These are phyloP conservation scores for Trebouxia sp. DNA, from an alignment of 139 green algal genomes.

Conservation along the genomic window DNA sequence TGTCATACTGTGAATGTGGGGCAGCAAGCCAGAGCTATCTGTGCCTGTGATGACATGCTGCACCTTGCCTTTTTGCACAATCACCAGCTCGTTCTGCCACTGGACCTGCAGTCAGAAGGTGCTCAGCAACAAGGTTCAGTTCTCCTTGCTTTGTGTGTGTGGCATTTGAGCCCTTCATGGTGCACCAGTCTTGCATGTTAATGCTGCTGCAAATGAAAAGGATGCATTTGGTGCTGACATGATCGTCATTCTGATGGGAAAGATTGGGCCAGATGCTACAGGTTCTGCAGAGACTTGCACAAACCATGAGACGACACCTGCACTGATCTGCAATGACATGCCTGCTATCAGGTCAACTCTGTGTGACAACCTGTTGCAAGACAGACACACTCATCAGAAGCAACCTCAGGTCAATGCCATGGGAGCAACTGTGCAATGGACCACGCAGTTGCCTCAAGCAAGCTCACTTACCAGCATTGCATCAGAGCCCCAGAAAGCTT, in stretches of 20 bases:
- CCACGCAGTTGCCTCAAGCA: background rate
- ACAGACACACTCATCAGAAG: too few species aligned
- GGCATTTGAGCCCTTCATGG: background rate
- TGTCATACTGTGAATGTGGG: slow-evolving; percentile 39
- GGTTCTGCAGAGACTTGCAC: too few species aligned
- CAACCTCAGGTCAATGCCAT: background rate
- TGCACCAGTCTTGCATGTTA: background rate
- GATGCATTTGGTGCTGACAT: too few species aligned
- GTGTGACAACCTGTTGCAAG: too few species aligned
- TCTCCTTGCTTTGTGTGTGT: too few species aligned
- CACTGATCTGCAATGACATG: too few species aligned
- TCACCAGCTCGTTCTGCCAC: slow-evolving; percentile 52
- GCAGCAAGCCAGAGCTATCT: slow-evolving; percentile 43
- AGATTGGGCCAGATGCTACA: too few species aligned
- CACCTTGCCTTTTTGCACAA: slow-evolving; percentile 50
- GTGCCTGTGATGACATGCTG: slow-evolving; percentile 41
- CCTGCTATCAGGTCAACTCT: too few species aligned
- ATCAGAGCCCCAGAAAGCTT: slow-evolving; percentile 30
- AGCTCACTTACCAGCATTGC: slow-evolving; percentile 26
- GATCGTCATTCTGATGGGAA: too few species aligned
- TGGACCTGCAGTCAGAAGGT: slow-evolving; percentile 44
- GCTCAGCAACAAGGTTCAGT: background rate
- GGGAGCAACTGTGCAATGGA: background rate
- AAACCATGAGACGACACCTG: too few species aligned
- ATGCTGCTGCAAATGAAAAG: too few species aligned